Base-by-base conservation (phyloP, 805 yeast species). In the Isabelozyma heimii region DNA sequence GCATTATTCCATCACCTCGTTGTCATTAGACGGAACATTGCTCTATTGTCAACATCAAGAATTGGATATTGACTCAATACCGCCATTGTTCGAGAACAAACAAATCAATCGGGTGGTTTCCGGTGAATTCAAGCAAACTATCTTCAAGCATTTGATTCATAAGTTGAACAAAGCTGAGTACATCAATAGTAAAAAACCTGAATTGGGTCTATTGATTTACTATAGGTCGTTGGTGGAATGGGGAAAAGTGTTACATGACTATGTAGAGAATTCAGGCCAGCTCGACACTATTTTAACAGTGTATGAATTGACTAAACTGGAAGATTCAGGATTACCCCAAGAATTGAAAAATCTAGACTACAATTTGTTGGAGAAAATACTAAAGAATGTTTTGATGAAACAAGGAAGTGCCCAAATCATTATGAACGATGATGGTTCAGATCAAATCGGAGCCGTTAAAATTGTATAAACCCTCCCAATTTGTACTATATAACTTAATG, bases 401-500 rank as follows among this genome's bases (percentile, higher is more conserved):
- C 79, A 84, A 52, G 88, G 88, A 3, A 80, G 86, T 56, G 96
- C 94, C 1, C 89, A 84, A 44, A 62, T 88, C 16, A 66, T 91
- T 65, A 83, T 82, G 65, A 87, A 82, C 43, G 86, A 84, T 39
- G 82, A 77, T 37, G 84, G 83, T 10, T 48, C 61, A 37, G 62
- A 63, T 6, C 77, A 74, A 45, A 79, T 87, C 17, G 86, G 85
- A 2, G 98, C 96, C 17, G 87, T 91, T 4, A 92, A 92, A 67
- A 77, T 84, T 26, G 80, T 80, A 28, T 82, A 60, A 61, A 67
- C 50, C 59, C 60, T 42, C 69, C 14, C 14, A 33, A 33, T n/a
- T 12, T 33, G 37, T 13, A 33, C 14, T 13, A 33, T 33, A 33
- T 30, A 30, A 30, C n/a, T 30, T 30, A 30, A 30, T 30, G 35